phyloP scores from a whole-genome alignment of 2,329 filamentous ascomycete genomes.

The Paecilomyces formosus region DNA sequence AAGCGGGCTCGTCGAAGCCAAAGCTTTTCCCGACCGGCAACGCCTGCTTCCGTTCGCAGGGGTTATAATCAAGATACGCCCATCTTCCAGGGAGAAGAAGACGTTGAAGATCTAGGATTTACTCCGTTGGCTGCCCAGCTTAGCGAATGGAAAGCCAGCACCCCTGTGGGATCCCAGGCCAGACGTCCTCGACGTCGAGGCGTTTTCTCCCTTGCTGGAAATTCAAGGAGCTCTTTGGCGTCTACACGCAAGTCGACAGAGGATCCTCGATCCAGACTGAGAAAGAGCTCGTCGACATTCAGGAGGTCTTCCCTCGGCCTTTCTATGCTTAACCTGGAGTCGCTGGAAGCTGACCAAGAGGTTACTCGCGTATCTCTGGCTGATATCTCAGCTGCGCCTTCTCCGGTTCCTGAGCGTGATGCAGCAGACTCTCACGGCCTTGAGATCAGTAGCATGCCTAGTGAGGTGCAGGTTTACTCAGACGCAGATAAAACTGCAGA shows the following conservation, averaged over 20 bases:
- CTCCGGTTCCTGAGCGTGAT: neutral
- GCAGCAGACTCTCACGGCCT: neutral
- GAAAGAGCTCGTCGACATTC: constrained; percentile 2
- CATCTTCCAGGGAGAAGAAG: constrained; percentile 6
- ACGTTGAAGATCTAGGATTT: constrained; percentile 44
- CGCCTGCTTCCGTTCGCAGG: neutral
- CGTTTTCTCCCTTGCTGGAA: constrained; percentile 29
- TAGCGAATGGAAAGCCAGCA: constrained; percentile 55
- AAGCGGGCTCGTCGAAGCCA: neutral
- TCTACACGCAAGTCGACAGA: neutral
- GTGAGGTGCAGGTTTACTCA: neutral
- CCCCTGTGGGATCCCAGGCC: constrained; percentile 38
- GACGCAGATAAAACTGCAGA: neutral
- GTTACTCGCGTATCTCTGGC: neutral
- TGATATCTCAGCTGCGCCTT: neutral
- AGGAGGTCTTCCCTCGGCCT: neutral
- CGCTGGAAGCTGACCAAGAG: neutral
- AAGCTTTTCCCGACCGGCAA: neutral
- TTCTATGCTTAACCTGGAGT: neutral
- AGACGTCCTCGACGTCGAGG: constrained; percentile 19
- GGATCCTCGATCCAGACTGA: constrained; percentile 12
- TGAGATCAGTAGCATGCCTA: neutral
- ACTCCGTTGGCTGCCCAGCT: constrained; percentile 58
- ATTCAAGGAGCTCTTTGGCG: neutral
- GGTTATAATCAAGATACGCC: constrained; percentile 6